Evolutionary conservation across 228 moss, liverwort and hornwort species (phyloP).

Genomic region (Sphagnum fallax): DNA sequence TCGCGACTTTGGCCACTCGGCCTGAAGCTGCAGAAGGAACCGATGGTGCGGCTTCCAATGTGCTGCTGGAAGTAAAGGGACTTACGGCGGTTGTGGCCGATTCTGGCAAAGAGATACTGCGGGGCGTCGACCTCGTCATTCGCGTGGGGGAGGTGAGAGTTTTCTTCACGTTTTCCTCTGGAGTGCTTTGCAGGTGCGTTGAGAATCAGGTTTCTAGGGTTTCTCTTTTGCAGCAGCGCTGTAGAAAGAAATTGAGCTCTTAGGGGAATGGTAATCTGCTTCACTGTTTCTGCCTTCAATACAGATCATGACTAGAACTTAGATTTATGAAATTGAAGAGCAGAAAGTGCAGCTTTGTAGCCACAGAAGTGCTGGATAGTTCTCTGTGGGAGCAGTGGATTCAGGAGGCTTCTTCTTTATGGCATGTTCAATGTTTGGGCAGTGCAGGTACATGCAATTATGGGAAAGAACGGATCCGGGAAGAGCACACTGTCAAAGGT

Average conservation of each 20-base stretch:
- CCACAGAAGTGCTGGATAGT: no score
- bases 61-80: constrained; percentile 76
- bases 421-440: background rate
- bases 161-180: background rate
- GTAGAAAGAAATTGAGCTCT: background rate
- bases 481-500: constrained; percentile 87
- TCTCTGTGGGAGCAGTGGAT: no score
- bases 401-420: no score
- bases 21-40: constrained; percentile 13
- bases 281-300: background rate
- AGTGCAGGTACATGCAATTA: constrained; percentile 87
- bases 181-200: background rate
- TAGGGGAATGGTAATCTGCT: background rate
- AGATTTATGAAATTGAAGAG: no score
- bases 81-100: constrained; percentile 74
- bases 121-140: constrained; percentile 84
- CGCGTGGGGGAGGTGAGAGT: constrained; percentile 74
- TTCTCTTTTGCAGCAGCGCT: background rate
- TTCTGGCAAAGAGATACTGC: constrained; percentile 75
- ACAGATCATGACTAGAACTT: no score
- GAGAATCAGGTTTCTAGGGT: no score
- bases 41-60: constrained; percentile 8
- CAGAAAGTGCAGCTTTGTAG: no score
- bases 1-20: constrained; percentile 14
- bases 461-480: constrained; percentile 98